Evolutionary conservation across 2,329 filamentous ascomycete species (phyloP), one percentile per base, ranked within the genome.

Genomic region (Dactylellina sp.): DNA sequence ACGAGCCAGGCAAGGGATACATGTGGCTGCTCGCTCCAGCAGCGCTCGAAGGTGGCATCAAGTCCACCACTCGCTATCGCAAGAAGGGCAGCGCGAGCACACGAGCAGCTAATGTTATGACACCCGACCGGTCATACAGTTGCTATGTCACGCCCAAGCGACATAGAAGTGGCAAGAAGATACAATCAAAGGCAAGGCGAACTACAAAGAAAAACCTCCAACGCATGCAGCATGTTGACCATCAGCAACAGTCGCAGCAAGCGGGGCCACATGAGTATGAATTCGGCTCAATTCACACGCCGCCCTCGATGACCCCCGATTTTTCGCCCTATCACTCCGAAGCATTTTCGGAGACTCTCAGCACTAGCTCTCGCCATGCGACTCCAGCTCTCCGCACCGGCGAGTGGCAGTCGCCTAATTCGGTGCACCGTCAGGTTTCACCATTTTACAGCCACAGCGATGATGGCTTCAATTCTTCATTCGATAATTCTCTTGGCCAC

Each of bases 51-150:
- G 82, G 89, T 22, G 91, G 91, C 24, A 91, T 97, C 55, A 88
- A 93, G 81, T 94, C 92, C 70, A 98, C 94, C 0, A 97, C 94
- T 0, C 84, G 89, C 76, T 93, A 91, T 80, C 87, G 90, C 76
- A 89, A 88, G 42, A 42, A 39, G 22, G 61, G 70, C 14, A 65
- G 35, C 7, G 70, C 70, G n/a, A 42, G 28, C 14, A 60, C 56
- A 5, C 24, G 70, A 56, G 42, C 20, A 42, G 16, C 47, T 20
- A n/a, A 57, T 24, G n/a, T 57, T 16, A 57, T 66, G 61, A 62
- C 7, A 25, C 52, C 70, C 9, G 61, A 74, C 32, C 44, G 35
- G 18, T 74, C 70, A 1, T 74, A 74, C 61, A 25, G 25, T 6
- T 56, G 56, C 42, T 74, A 52, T 28, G 61, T 57, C 16, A 62